These are phyloP conservation scores for Talaromyces wortmannii DNA, from an alignment of 495 filamentous ascomycete genomes.

Conservation along the genomic window DNA sequence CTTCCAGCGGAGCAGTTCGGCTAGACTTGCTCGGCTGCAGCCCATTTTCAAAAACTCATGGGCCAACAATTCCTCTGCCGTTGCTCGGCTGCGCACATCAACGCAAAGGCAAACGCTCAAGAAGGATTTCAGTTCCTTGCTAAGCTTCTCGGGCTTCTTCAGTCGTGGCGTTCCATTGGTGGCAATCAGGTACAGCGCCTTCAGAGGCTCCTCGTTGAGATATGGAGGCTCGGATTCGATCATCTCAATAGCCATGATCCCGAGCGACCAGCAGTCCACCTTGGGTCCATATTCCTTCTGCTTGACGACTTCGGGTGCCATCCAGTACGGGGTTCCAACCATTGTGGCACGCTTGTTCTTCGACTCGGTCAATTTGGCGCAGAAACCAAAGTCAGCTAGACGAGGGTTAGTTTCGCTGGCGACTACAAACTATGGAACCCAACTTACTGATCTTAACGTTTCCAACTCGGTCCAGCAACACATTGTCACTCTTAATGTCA, in stretches of 20 bases:
- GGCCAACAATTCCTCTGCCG: conserved; percentile 74
- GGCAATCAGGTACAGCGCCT: conserved; percentile 91
- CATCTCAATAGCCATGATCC: conserved; percentile 99
- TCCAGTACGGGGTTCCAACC: conserved; percentile 99
- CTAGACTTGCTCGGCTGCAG: conserved; percentile 72
- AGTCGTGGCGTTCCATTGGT: conserved; percentile 95
- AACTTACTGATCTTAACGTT: conserved; percentile 96
- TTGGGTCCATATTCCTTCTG: conserved; percentile 98
- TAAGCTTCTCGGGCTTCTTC: conserved; percentile 95
- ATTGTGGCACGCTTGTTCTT: conserved; percentile 97
- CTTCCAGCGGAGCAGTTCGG: conserved; percentile 74
- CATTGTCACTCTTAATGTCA: conserved; percentile 99
- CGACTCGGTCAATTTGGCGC: conserved; percentile 94
- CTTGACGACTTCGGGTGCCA: conserved; percentile 98
- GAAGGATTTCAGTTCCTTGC: conserved; percentile 94
- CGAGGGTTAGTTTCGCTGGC: conserved; percentile 7
- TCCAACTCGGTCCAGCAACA: conserved; percentile 84
- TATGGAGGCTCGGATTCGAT: conserved; percentile 98
- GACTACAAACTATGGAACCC: background rate
- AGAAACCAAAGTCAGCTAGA: conserved; percentile 95
- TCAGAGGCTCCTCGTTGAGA: conserved; percentile 94
- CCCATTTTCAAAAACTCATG: conserved; percentile 67
- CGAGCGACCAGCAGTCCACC: conserved; percentile 97
- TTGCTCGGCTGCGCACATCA: conserved; percentile 90
- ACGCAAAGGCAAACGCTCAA: conserved; percentile 93